A percentile compares a stretch with the other conserved stretches of the same genome.
Conservation (phyloP, 352 stramenopile species). For the Phytophthora colocasiae region DNA sequence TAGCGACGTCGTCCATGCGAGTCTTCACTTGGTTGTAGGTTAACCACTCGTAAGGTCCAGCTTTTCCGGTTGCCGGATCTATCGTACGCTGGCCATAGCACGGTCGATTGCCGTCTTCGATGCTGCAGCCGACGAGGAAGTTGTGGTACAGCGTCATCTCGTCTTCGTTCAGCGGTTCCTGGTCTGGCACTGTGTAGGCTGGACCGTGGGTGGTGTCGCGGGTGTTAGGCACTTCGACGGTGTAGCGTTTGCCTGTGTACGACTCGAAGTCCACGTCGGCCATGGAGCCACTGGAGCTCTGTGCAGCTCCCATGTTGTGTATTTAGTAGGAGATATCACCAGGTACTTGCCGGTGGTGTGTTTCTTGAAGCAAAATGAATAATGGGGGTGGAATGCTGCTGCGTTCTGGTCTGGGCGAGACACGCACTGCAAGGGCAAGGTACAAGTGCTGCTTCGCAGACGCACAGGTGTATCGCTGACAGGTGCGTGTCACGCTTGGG, state of each 20-base stretch:
- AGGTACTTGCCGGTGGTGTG: background rate
- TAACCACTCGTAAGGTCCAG: conserved; percentile 47
- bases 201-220: conserved; percentile 30
- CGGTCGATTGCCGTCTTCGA: conserved; percentile 26
- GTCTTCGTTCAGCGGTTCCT: conserved; percentile 19
- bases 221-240: conserved; percentile 31
- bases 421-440: conserved; percentile 7
- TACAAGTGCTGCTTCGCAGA: conserved; percentile 1
- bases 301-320: conserved; percentile 45
- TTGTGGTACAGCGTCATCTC: conserved; percentile 43
- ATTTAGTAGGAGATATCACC: background rate
- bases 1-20: conserved; percentile 32
- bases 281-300: conserved; percentile 43
- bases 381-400: conserved; percentile 6
- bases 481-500: background rate
- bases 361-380: conserved; percentile 7
- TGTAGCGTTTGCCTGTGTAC: conserved; percentile 36
- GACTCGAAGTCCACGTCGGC: conserved; percentile 53
- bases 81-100: conserved; percentile 38
- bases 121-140: conserved; percentile 33
- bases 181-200: conserved; percentile 26
- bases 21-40: conserved; percentile 46
- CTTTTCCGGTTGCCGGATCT: conserved; percentile 25
- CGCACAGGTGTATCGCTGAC: background rate
- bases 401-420: conserved; percentile 1